Evolutionary conservation across 2,329 filamentous ascomycete species (phyloP).

Genomic region (Ceratocystis eucalypticola): DNA sequence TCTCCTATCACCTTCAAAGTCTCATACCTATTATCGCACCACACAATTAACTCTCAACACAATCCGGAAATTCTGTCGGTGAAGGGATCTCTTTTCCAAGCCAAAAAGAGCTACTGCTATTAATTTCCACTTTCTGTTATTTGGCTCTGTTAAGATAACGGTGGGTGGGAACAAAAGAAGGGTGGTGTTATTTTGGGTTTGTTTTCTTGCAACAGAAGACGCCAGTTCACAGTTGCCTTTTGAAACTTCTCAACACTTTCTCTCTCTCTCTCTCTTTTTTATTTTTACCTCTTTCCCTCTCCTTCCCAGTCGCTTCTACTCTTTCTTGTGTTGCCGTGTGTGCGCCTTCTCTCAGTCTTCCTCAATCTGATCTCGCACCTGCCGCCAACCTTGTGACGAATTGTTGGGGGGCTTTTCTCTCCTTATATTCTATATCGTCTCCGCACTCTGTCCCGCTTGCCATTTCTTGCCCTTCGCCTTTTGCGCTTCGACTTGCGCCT

Average conservation of each 20-base stretch:
- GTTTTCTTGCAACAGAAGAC: neutral
- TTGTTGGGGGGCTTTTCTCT: neutral
- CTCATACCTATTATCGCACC: neutral
- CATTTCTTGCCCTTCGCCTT: neutral
- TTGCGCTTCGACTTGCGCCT: neutral
- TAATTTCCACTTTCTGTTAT: too few species aligned
- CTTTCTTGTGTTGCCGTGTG: neutral
- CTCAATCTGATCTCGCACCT: neutral
- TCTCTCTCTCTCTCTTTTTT: neutral
- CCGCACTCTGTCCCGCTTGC: neutral
- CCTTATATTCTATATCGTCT: neutral
- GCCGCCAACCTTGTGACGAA: neutral
- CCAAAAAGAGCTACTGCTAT: neutral
- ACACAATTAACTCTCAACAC: neutral
- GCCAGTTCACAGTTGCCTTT: neutral
- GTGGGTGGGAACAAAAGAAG: neutral
- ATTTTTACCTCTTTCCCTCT: neutral
- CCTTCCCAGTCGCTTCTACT: neutral
- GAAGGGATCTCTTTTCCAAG: neutral
- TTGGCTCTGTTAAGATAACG: too few species aligned
- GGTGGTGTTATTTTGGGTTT: neutral
- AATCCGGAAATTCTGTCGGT: neutral
- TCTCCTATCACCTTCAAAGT: neutral
- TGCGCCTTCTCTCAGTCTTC: neutral
- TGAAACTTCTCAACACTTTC: neutral